Base-by-base conservation (phyloP, 2,329 filamentous ascomycete species). In the Cladosporium velox region DNA sequence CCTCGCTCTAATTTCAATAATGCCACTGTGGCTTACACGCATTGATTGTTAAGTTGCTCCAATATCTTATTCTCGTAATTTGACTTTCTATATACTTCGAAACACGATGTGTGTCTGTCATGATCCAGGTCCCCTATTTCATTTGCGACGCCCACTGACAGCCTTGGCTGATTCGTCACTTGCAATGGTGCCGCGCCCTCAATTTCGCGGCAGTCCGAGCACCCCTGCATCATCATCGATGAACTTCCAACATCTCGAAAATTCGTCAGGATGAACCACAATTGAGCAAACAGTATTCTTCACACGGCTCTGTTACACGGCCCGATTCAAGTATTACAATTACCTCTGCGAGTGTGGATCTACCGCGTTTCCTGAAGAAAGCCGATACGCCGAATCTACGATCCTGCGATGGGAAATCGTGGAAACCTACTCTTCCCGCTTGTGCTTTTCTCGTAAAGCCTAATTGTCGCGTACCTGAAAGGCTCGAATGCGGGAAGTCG, bases 181-280 rank as follows among this genome's bases (percentile, higher is more conserved):
- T 32, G 15, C 51, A 30, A n/a, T 32, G 28, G 52, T 34, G 52
- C 52, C 52, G 30, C 28, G 52, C 26, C 28, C 18, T 55, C 52
- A 44, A 55, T 55, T 55, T 55, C 52, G 28, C 52, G 28, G 52
- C 52, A 34, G 52, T 21, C 52, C 18, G 18, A 55, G 52, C 52
- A 55, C 32, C 52, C 52, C 32, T 55, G 26, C 41, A 32, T 30
- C 52, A 55, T 55, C 52, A 32, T 55, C 52, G 52, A 55, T 55
- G 52, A 12, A 4, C 32, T 21, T 55, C 15, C 26, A 55, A 55
- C 28, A 55, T 6, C 28, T 32, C 32, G 28, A 55, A 30, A 34
- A 32, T 32, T 55, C 51, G 12, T 21, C 52, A 21, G 26, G 26
- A 34, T n/a, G 18, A 30, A 55, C 52, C 52, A 55, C 28, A 32